These are phyloP conservation scores for Ustulina deusta DNA, from an alignment of 2,329 filamentous ascomycete species.

Conservation along the genomic window DNA sequence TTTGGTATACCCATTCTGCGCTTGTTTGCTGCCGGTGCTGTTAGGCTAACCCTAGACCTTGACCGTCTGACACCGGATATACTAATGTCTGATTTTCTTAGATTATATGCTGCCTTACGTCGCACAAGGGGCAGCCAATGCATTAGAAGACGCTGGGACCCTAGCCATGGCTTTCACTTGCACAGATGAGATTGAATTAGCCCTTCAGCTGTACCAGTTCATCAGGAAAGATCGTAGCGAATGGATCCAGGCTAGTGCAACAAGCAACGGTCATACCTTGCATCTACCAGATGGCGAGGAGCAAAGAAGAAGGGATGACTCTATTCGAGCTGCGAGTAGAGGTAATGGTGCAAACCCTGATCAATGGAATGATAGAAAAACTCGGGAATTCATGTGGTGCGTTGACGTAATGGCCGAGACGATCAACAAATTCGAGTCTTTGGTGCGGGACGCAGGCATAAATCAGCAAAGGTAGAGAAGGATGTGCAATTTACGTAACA, in stretches of 20 bases:
- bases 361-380: conserved; percentile 46
- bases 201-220: conserved; percentile 41
- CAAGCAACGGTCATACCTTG: conserved; percentile 30
- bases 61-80: conserved; percentile 67
- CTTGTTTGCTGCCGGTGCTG: no score
- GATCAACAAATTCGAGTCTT: conserved; percentile 41
- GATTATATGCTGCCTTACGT: conserved; percentile 73
- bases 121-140: conserved; percentile 73
- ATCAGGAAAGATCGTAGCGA: conserved; percentile 42
- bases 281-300: conserved; percentile 42
- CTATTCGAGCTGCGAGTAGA: conserved; percentile 31
- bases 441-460: conserved; percentile 19
- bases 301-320: conserved; percentile 40
- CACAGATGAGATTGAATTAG: conserved; percentile 40
- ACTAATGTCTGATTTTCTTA: conserved; percentile 70
- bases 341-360: conserved; percentile 41
- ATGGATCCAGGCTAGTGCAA: conserved; percentile 40
- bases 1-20: neutral
- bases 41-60: conserved; percentile 60
- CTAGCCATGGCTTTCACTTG: conserved; percentile 44
- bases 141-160: conserved; percentile 65
- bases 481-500: neutral
- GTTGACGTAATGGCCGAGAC: conserved; percentile 50
- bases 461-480: conserved; percentile 1
- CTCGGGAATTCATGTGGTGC: conserved; percentile 51